Conservation (phyloP, 2,329 filamentous ascomycete species). For the Pseudocercospora eumusae region DNA sequence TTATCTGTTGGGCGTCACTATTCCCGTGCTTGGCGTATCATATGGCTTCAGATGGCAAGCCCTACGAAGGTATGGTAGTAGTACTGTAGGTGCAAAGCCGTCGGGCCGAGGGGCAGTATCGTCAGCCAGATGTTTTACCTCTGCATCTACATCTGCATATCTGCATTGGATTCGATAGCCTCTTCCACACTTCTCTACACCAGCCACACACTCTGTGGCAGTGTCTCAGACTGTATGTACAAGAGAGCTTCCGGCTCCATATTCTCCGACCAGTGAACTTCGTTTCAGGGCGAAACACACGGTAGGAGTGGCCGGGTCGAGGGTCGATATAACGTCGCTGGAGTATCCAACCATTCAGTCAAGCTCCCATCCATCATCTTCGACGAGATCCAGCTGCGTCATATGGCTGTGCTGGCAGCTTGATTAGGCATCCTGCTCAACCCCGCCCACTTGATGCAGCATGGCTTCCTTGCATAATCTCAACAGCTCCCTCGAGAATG, state of each 20-base stretch:
- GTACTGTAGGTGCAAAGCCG: background rate
- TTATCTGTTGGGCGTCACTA: conserved; percentile 7
- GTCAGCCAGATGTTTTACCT: conserved; percentile 15
- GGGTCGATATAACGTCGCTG: conserved; percentile 3
- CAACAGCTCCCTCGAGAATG: conserved; percentile 7
- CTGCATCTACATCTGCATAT: conserved; percentile 14
- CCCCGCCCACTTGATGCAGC: conserved; percentile 6
- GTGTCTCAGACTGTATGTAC: background rate
- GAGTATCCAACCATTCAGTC: conserved; percentile 2
- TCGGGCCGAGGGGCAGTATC: conserved; percentile 4
- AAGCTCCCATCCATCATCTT: background rate
- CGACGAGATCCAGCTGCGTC: conserved; percentile 19
- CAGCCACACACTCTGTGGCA: conserved; percentile 8
- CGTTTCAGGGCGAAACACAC: conserved; percentile 8
- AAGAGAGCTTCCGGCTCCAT: conserved; percentile 3
- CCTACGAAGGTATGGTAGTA: conserved; percentile 7
- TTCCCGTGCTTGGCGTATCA: background rate
- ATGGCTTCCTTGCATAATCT: conserved; percentile 5
- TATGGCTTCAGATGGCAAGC: conserved; percentile 2
- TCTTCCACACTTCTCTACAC: background rate
- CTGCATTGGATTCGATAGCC: conserved; percentile 18
- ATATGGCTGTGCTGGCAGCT: conserved; percentile 13
- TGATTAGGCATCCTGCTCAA: conserved; percentile 1
- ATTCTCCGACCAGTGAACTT: conserved; percentile 6
- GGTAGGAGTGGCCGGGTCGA: conserved; percentile 8